A percentile compares a stretch with the other conserved stretches of the same genome.
Conservation (phyloP, 108 stramenopile genomes). For the Cyclotella distinguenda region DNA sequence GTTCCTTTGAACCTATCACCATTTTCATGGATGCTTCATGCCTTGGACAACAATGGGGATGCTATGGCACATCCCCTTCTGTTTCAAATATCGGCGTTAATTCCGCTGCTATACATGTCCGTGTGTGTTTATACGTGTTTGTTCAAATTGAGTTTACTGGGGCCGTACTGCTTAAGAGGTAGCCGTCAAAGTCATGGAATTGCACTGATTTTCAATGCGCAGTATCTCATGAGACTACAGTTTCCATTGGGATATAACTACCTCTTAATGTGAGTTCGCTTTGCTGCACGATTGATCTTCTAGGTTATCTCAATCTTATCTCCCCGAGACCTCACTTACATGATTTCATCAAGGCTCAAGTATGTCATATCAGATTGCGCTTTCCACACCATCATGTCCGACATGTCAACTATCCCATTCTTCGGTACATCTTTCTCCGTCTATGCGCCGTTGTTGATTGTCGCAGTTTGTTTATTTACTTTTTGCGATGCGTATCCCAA, state of each 20-base stretch:
- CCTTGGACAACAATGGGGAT: conserved; percentile 16
- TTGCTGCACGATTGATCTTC: too few relatives aligned
- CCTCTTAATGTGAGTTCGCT: conserved; percentile 58
- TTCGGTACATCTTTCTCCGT: conserved; percentile 60
- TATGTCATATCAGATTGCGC: conserved; percentile 52
- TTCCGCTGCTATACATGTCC: conserved; percentile 67
- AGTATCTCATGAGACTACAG: conserved; percentile 73
- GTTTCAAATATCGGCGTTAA: conserved; percentile 48
- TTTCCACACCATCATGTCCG: conserved; percentile 50
- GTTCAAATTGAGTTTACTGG: conserved; percentile 57
- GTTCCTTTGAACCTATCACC: conserved; percentile 49
- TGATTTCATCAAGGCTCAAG: conserved; percentile 40
- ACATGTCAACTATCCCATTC: conserved; percentile 63
- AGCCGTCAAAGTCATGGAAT: conserved; percentile 50
- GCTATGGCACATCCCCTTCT: too few relatives aligned
- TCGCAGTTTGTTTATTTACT: conserved; percentile 54
- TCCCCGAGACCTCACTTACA: too few relatives aligned
- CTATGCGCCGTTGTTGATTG: conserved; percentile 57
- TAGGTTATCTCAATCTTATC: too few relatives aligned
- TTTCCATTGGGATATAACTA: conserved; percentile 74
- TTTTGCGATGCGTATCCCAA: conserved; percentile 54
- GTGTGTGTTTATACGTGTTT: conserved; percentile 52
- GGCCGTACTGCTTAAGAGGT: conserved; percentile 50
- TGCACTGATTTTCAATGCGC: conserved; percentile 78
- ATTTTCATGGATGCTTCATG: conserved; percentile 48